These are phyloP conservation scores for Flaveria sonorensis DNA, from an alignment of 129 eudicot species.

Conservation along the genomic window DNA sequence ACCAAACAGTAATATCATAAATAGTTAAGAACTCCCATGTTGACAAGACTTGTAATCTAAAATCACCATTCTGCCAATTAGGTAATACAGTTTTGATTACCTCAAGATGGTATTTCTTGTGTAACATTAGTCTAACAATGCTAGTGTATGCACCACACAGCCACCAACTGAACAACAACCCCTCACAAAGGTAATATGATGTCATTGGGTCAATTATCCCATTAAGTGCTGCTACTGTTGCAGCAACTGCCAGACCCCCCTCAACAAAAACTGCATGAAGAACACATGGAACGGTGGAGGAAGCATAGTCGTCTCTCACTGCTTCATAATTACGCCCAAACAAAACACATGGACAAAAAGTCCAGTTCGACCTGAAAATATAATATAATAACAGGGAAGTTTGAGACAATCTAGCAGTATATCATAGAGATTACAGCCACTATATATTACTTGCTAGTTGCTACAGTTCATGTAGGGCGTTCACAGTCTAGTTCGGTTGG, in stretches of 20 bases:
- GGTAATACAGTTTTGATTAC: conserved; percentile 35
- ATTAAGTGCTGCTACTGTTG: conserved; percentile 64
- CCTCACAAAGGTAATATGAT: conserved; percentile 75
- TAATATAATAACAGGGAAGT: not conserved
- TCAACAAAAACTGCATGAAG: conserved; percentile 91
- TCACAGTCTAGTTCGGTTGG: not conserved
- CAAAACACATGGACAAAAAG: conserved; percentile 80
- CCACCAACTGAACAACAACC: conserved; percentile 93
- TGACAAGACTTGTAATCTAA: not conserved
- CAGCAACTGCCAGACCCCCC: conserved; percentile 83
- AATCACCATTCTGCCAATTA: not conserved
- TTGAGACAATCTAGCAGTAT: not conserved
- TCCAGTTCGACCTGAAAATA: conserved; percentile 66
- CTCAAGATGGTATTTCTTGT: conserved; percentile 96
- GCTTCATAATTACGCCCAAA: conserved; percentile 82
- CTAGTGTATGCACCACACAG: conserved; percentile 94
- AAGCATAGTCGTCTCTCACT: conserved; percentile 79
- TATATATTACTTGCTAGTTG: not conserved
- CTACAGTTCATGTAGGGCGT: not conserved
- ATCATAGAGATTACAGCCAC: not conserved
- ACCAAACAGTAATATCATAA: conserved; percentile 9
- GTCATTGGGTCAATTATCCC: conserved; percentile 76
- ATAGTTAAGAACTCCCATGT: too few relatives aligned
- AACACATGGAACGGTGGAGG: conserved; percentile 78
- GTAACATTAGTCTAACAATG: conserved; percentile 63